Conservation (phyloP, 2,329 filamentous ascomycete genomes). For the Juglanconis sp. region DNA sequence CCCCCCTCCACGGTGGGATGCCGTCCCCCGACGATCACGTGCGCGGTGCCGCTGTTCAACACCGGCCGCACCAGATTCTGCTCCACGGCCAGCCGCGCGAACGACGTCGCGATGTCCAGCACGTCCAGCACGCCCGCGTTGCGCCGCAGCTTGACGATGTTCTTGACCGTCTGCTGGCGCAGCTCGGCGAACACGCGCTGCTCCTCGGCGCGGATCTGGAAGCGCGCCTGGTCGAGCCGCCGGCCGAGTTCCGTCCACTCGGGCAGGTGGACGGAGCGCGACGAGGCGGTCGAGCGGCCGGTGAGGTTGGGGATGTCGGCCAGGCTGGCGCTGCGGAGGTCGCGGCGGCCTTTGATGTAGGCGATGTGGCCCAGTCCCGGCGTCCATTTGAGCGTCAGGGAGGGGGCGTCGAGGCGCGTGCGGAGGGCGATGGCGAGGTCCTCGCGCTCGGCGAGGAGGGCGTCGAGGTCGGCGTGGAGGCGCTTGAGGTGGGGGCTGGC, state of each 20-base stretch:
- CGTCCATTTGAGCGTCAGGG: conserved; percentile 79
- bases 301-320: conserved; percentile 4
- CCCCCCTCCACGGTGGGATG: conserved; percentile 90
- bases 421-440: conserved; percentile 60
- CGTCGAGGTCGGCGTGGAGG: conserved; percentile 66
- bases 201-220: conserved; percentile 81
- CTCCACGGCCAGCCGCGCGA: conserved; percentile 74
- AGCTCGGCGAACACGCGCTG: conserved; percentile 73
- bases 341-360: conserved; percentile 75
- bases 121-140: conserved; percentile 93
- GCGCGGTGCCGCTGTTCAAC: conserved; percentile 61
- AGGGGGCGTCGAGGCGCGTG: conserved; percentile 56
- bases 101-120: conserved; percentile 84
- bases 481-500: conserved; percentile 64
- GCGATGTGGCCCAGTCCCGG: conserved; percentile 85
- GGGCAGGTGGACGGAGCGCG: conserved; percentile 76
- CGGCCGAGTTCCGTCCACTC: conserved; percentile 83
- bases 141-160: conserved; percentile 79
- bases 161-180: conserved; percentile 72
- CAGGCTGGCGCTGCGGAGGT: conserved; percentile 55
- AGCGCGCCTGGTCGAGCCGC: conserved; percentile 71
- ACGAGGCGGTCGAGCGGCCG: conserved; percentile 68
- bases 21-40: conserved; percentile 79
- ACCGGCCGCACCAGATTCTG: conserved; percentile 70
- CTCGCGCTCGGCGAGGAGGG: conserved; percentile 58